Base-by-base conservation (phyloP, 805 yeast genomes). In the Hanseniaspora pseudoguilliermondii region DNA sequence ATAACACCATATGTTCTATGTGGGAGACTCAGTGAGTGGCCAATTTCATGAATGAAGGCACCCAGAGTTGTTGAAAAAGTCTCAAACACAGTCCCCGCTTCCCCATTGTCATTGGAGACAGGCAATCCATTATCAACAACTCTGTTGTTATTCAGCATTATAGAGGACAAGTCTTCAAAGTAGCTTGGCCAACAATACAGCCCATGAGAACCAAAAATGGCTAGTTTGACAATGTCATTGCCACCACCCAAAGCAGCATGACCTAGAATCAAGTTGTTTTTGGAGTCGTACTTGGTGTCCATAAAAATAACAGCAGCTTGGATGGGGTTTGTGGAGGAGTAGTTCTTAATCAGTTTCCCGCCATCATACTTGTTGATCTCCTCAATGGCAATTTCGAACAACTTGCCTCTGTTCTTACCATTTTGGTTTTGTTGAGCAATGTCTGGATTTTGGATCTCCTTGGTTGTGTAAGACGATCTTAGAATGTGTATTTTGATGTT, bases 241-340 rank as follows among this genome's bases (percentile, higher is more conserved):
- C 93, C 93, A 32, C 97, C 97, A 47, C 97, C 97, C 18, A 91
- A 71, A 0, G 97, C 97, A 2, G 97, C 97, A 70, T 93, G 97
- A 2, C 88, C 87, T 39, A 81, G 67, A 49, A 93, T 81, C 60
- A 85, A 69, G 20, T 80, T 73, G 35, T 70, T 68, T 43, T 69
- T 63, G 2, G 72, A 68, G 66, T 90, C 95, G 85, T 88, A 93
- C 64, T 84, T 89, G 0, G 95, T 76, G 69, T 93, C 98, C 61
- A 89, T 66, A 61, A 81, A 83, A 66, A 91, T 74, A 23, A 86
- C 91, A 0, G 97, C 96, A 23, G 93, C 95, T 62, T 86, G 86
- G 2, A 76, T 76, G 1, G 83, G 83, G 16, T 69, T 69, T 1
- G 56, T 5, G 1, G 56, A 39, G 21, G 50, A 46, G 5, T 69